These are phyloP conservation scores for Biscogniauxia marginata DNA, from an alignment of 2,329 filamentous ascomycete genomes.

Conservation along the genomic window DNA sequence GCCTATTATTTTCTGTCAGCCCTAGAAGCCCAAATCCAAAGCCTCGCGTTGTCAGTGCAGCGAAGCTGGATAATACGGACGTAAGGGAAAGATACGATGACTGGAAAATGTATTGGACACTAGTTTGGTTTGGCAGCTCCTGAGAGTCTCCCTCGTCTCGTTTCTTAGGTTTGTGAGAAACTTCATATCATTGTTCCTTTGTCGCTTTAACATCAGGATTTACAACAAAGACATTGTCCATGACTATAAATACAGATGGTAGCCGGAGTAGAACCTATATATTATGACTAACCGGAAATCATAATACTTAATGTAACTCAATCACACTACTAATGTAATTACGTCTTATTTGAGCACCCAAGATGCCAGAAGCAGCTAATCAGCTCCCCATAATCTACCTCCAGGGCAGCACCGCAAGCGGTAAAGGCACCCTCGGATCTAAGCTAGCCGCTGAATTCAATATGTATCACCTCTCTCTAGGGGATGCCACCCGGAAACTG, in stretches of 20 bases:
- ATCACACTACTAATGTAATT: too few species aligned
- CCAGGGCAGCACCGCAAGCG: conserved; percentile 8
- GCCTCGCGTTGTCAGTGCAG: background rate
- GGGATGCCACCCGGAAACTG: conserved; percentile 6
- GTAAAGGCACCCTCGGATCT: conserved; percentile 11
- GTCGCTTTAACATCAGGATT: too few species aligned
- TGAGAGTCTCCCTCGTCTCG: background rate
- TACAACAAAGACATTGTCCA: too few species aligned
- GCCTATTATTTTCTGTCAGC: too few species aligned
- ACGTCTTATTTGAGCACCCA: too few species aligned
- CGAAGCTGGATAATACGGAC: background rate
- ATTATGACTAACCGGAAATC: too few species aligned
- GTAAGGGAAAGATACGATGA: background rate
- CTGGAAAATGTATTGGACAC: background rate
- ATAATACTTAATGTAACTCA: too few species aligned
- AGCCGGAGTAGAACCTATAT: too few species aligned
- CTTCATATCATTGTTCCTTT: too few species aligned
- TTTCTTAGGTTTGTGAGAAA: too few species aligned
- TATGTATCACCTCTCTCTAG: conserved; percentile 13
- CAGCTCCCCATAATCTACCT: conserved; percentile 17
- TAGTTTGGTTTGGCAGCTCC: background rate
- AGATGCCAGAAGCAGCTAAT: too few species aligned
- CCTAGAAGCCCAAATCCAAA: background rate
- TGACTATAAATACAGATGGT: too few species aligned
- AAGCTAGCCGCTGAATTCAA: conserved; percentile 9